Evolutionary conservation across 495 filamentous ascomycete genomes (phyloP).

Genomic region (Penicillium turbatum): DNA sequence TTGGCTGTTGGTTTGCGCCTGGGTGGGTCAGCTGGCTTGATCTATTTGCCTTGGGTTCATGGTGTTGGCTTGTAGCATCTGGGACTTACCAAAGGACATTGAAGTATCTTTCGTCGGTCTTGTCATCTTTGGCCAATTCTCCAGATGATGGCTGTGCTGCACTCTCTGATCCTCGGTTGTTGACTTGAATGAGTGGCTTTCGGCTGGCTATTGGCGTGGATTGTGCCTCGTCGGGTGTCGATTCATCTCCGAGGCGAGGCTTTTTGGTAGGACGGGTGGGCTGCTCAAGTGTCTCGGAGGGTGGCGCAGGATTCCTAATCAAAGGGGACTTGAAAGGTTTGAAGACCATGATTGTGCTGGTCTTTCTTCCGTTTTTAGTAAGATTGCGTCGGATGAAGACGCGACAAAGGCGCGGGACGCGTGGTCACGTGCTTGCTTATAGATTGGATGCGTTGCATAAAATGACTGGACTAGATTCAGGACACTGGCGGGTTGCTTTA

Average conservation of each 20-base stretch:
- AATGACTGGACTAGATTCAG: not conserved
- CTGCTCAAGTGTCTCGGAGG: conserved; percentile 6
- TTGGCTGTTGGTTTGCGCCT: conserved; percentile 74
- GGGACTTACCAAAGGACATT: conserved; percentile 61
- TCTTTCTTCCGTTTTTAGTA: not conserved
- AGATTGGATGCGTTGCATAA: not conserved
- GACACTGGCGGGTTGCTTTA: no score
- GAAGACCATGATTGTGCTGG: conserved; percentile 38
- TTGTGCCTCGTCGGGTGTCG: conserved; percentile 7
- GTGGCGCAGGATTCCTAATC: conserved; percentile 31
- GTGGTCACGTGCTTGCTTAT: conserved; percentile 16
- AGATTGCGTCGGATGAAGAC: conserved; percentile 4
- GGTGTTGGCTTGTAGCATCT: not conserved
- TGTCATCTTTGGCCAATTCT: conserved; percentile 3
- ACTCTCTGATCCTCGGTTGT: conserved; percentile 21
- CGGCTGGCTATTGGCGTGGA: conserved; percentile 12
- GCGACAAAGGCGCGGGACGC: conserved; percentile 16
- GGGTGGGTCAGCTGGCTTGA: conserved; percentile 1
- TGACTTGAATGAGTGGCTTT: conserved; percentile 33
- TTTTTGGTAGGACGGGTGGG: conserved; percentile 28
- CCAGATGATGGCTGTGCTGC: conserved; percentile 2
- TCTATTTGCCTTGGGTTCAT: not conserved
- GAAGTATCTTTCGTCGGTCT: conserved; percentile 52
- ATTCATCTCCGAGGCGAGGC: conserved; percentile 23
- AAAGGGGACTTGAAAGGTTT: conserved; percentile 45